phyloP scores from a whole-genome alignment of 176 grass and related monocot species.

The Paspalum vaginatum region DNA sequence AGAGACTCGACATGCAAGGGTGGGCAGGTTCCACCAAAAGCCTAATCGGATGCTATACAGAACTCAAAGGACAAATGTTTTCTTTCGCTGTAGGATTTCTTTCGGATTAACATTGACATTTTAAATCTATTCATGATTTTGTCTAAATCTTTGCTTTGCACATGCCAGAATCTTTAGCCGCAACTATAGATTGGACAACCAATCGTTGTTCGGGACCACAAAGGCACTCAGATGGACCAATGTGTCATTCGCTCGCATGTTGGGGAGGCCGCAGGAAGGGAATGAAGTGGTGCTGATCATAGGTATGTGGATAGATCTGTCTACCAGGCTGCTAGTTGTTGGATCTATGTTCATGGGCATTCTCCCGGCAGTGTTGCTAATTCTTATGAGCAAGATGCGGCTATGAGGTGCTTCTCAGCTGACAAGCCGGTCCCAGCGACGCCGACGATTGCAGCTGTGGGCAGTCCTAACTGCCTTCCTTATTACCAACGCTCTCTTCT shows the following conservation, averaged over 20 bases:
- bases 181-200: constrained; percentile 2
- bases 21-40: too few relatives aligned
- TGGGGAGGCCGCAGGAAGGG: neutral
- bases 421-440: neutral
- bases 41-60: too few relatives aligned
- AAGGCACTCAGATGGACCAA: neutral
- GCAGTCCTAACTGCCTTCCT: neutral
- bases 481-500: neutral
- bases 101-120: too few relatives aligned
- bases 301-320: neutral
- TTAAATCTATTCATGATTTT: neutral
- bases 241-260: neutral
- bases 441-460: neutral
- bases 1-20: too few relatives aligned
- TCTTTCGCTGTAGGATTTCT: too few relatives aligned
- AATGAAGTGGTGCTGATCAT: neutral
- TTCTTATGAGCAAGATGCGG: constrained; percentile 1
- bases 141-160: neutral
- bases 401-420: neutral
- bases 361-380: neutral
- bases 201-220: neutral
- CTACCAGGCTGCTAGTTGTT: neutral
- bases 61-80: too few relatives aligned
- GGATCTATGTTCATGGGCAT: neutral
- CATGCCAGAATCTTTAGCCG: constrained; percentile 2